Base-by-base conservation (phyloP, 2,329 filamentous ascomycete genomes). In the Pochonia chlamydosporia region DNA sequence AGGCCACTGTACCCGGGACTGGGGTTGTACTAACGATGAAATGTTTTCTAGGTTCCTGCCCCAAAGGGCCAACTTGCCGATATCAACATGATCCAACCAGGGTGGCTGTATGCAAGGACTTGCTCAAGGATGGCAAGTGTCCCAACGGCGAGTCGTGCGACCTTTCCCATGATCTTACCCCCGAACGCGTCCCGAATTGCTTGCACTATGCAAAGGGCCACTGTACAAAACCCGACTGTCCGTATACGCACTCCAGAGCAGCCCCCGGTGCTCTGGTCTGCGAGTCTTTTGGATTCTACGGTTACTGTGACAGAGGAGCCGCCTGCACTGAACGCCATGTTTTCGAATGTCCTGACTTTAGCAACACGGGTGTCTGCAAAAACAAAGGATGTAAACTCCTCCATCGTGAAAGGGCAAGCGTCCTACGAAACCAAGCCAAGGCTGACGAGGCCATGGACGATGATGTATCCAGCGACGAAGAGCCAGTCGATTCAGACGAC, bases 261-360 rank as follows among this genome's bases (percentile, higher is more conserved):
- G 83, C 85, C 55, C 81, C 87, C 55, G 77, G 78, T 62, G 89
- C 91, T 43, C 82, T 79, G 25, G 88, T 96, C 41, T 99, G 93
- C 70, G 80, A 83, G 57, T 71, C 81, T 18, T 97, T 99, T 72
- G 92, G 88, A 24, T 81, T 83, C 46, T 79, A 91, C 60, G 92
- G 93, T 45, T 97, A 90, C 67, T 97, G 93, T 72, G 84, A 87
- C 52, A 87, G 87, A 63, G 93, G 92, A 51, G 76, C 78, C 47
- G 69, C 75, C 47, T 97, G 93, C 68, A 69, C 80, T 50, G 82
- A 93, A 54, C 85, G 90, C 51, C 93, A 99, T 71, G 85, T 92
- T 49, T 85, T 86, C 69, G 92, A 97, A 67, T 97, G 93, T 67
- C 92, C 93, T 52, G 87, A 95, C 65, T 96, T 95, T 73, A 88